phyloP scores from a whole-genome alignment of 176 grass and related monocot genomes.

The Musa beccarii region DNA sequence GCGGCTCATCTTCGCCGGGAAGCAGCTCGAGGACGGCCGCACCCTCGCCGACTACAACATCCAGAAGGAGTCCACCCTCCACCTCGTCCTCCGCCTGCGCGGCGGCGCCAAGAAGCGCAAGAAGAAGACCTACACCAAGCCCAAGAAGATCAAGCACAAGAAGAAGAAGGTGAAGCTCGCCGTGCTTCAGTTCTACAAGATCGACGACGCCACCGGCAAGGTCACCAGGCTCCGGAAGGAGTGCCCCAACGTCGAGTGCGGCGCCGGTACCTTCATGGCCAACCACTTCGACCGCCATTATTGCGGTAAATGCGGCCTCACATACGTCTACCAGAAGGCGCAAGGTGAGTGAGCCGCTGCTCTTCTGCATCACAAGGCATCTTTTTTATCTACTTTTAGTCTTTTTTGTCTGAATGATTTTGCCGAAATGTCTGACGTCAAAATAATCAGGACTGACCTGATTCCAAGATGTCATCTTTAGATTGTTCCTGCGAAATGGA shows the following conservation, averaged over 20 bases:
- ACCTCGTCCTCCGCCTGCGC: conserved; percentile 40
- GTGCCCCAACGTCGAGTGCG: conserved; percentile 63
- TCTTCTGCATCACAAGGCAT: too few relatives aligned
- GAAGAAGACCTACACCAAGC: conserved; percentile 84
- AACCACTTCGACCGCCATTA: conserved; percentile 83
- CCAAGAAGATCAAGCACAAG: conserved; percentile 75
- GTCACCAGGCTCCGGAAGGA: conserved; percentile 69
- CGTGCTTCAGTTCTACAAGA: conserved; percentile 66
- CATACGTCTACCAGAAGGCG: conserved; percentile 49
- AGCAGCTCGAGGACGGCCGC: conserved; percentile 17
- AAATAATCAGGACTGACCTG: too few relatives aligned
- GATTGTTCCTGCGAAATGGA: too few relatives aligned
- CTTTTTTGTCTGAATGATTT: too few relatives aligned
- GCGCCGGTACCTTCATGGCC: conserved; percentile 58
- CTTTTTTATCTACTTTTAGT: too few relatives aligned
- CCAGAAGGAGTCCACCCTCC: conserved; percentile 28
- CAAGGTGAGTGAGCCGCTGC: background rate
- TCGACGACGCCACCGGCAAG: conserved; percentile 59
- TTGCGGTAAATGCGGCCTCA: conserved; percentile 75
- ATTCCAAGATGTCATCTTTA: too few relatives aligned
- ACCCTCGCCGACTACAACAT: conserved; percentile 25
- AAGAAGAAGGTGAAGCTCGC: conserved; percentile 77
- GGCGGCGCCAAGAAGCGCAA: conserved; percentile 73
- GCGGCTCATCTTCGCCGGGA: conserved; percentile 14
- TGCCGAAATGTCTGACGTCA: too few relatives aligned